Base-by-base conservation (phyloP, 495 filamentous ascomycete species). In the Penicillium arizonense region DNA sequence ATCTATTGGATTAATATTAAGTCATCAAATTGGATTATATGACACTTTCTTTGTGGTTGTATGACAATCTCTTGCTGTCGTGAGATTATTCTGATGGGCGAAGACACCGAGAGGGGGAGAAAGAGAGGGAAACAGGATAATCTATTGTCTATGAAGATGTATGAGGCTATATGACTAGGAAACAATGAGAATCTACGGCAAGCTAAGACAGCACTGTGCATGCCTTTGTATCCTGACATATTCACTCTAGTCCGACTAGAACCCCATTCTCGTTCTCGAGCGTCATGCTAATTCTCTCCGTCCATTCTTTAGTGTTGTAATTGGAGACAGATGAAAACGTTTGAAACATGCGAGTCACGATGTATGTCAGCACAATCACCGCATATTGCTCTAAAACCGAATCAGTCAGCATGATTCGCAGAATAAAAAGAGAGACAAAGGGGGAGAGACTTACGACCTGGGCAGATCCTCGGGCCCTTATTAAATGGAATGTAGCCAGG, bases 201-300 rank as follows among this genome's bases (percentile, higher is more conserved):
- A 18, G 18, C 18, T 18, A 18, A 18, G 18, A 18, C 18, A 18
- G 18, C 18, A 18, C 18, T 18, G 18, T 18, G 18, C 18, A 18
- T 1, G 18, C 18, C 18, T 18, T 18, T 18, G 18, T 18, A 18
- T 18, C 18, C 18, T 18, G 18, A 18, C 18, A 18, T 18, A 18
- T 26, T 37, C 21, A 47, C n/a, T 33, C 36, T 16, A 54, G 35
- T 16, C 44, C 52, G 9, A 54, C 21, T 5, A 42, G 18, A 3
- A 60, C 57, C n/a, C 58, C 58, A 40, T 62, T 58, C 11, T 55
- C 58, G 40, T 58, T 62, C 40, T 58, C 58, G 10, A 58, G 41
- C 20, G 59, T 59, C 51, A 59, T 52, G 21, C 42, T 38, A 32
- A 62, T 58, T 20, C 52, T 52, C 37, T 62, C 59, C 6, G n/a